Percentiles rank a stretch among this genome's conserved stretches.
Conservation (phyloP, 2,329 filamentous ascomycete genomes). For the Stachybotrys chartarum region DNA sequence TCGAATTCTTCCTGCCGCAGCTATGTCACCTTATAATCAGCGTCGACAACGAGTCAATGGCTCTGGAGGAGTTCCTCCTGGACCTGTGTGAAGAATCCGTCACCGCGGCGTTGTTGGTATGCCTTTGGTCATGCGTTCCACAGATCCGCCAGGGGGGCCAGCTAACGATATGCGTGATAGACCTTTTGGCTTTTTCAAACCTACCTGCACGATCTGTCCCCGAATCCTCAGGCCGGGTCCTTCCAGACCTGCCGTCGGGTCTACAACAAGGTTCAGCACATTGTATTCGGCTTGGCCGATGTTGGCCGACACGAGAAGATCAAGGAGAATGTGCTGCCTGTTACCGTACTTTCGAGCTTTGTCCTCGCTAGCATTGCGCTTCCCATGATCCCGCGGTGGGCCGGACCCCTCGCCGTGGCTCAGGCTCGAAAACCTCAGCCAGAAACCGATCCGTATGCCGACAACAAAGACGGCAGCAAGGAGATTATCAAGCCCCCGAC, state of each 20-base stretch:
- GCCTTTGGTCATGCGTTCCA: slow-evolving; percentile 18
- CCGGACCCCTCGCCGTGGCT: slow-evolving; percentile 72
- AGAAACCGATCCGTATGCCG: slow-evolving; percentile 16
- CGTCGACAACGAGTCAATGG: slow-evolving; percentile 87
- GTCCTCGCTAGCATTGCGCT: slow-evolving; percentile 70
- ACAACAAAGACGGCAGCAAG: slow-evolving; percentile 33
- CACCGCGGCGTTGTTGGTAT: slow-evolving; percentile 72
- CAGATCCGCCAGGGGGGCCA: not conserved
- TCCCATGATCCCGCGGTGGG: slow-evolving; percentile 69
- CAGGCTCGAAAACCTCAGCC: slow-evolving; percentile 69
- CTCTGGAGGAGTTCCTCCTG: slow-evolving; percentile 78
- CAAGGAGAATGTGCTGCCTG: slow-evolving; percentile 72
- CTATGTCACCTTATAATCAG: slow-evolving; percentile 83
- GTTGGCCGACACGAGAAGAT: slow-evolving; percentile 65
- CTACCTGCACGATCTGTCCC: slow-evolving; percentile 73
- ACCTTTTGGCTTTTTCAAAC: slow-evolving; percentile 90
- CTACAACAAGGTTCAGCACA: slow-evolving; percentile 83
- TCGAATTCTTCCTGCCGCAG: slow-evolving; percentile 86
- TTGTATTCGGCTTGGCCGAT: slow-evolving; percentile 74
- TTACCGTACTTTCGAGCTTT: slow-evolving; percentile 74
- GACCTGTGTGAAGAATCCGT: slow-evolving; percentile 84
- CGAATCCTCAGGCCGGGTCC: slow-evolving; percentile 65
- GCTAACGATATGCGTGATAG: slow-evolving; percentile 31
- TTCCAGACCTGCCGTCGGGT: slow-evolving; percentile 79
- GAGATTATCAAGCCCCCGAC: slow-evolving; percentile 37